Base-by-base conservation (phyloP, 768 basidiomycete genomes). In the Leccinum obscurum region DNA sequence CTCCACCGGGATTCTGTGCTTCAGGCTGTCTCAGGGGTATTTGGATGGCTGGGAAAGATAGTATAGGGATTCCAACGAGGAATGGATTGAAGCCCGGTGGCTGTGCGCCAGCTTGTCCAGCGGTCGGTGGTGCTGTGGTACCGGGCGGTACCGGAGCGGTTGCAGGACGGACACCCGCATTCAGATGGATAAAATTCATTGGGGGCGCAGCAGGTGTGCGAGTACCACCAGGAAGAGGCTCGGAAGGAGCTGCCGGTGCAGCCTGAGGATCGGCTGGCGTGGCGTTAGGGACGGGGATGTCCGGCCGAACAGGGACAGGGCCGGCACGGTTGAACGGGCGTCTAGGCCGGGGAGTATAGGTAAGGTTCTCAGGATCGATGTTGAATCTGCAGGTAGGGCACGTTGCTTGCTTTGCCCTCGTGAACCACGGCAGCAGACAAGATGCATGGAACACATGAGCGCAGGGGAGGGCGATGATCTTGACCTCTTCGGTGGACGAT, bases 381-480 rank as follows among this genome's bases (percentile, higher is more conserved):
- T 93, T 86, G 66, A 93, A 93, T 62, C 91, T 77, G 73, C 91
- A 93, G 0, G 89, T 89, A 0, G 91, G 91, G 64, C 91, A 93
- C 2, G 91, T 92, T 20, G 91, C 92, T 64, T 89, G 88, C 48
- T 79, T 81, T 11, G 90, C 88, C 59, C 88, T 79, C 3, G 90
- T 84, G 72, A 93, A 93, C 91, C 91, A 93, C 1, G 91, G 91
- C 10, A 89, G 70, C 37, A 93, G 81, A 72, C 91, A 93, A 0
- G 85, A 78, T 1, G 88, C 82, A 64, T 93, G 91, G 76, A 92
- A 93, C 55, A 90, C 85, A 70, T 93, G 91, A 8, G 89, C 84
- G 68, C 91, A 93, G 4, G 91, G 91, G 9, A 93, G 81, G 3
- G 85, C 76, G 37, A 92, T 84, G 53, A 92, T 82, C 66, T 77